Evolutionary conservation across 139 green algal species (phyloP).

Genomic region (Tetratostichococcus sp.): DNA sequence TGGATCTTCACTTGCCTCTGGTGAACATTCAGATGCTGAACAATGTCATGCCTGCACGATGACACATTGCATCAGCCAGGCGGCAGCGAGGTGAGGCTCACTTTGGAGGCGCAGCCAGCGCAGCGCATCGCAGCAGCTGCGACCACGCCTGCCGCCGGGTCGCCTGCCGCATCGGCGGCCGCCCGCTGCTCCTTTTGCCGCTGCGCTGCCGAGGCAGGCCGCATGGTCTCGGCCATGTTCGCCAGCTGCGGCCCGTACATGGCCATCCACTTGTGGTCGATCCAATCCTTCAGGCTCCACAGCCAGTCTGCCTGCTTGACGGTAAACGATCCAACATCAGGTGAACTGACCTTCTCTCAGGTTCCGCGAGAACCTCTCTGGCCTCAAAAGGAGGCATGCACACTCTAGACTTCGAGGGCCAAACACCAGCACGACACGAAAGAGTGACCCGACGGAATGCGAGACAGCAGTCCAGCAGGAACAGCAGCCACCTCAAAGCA

Average conservation of each 20-base stretch:
- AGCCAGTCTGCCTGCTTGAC: constrained; percentile 59
- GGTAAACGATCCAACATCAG: neutral
- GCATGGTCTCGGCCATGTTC: constrained; percentile 16
- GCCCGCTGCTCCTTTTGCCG: constrained; percentile 1
- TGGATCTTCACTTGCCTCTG: no score
- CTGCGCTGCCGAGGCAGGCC: constrained; percentile 4
- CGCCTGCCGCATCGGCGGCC: constrained; percentile 31
- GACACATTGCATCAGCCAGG: no score
- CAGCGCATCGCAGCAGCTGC: constrained; percentile 76
- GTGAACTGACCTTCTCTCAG: no score
- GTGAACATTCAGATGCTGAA: no score
- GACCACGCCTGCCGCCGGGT: constrained; percentile 37
- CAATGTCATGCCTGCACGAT: no score
- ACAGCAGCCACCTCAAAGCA: constrained; percentile 29
- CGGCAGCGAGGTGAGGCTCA: no score
- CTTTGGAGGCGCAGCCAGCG: constrained; percentile 87
- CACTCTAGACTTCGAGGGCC: no score
- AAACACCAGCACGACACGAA: no score
- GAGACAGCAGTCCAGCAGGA: no score
- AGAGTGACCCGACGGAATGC: no score
- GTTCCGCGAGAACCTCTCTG: no score
- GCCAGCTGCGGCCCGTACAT: constrained; percentile 62
- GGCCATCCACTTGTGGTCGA: constrained; percentile 85
- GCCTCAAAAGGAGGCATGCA: no score
- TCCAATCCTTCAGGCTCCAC: constrained; percentile 88